These are phyloP conservation scores for Xylaria flabelliformis DNA, from an alignment of 495 filamentous ascomycete species.

Conservation along the genomic window DNA sequence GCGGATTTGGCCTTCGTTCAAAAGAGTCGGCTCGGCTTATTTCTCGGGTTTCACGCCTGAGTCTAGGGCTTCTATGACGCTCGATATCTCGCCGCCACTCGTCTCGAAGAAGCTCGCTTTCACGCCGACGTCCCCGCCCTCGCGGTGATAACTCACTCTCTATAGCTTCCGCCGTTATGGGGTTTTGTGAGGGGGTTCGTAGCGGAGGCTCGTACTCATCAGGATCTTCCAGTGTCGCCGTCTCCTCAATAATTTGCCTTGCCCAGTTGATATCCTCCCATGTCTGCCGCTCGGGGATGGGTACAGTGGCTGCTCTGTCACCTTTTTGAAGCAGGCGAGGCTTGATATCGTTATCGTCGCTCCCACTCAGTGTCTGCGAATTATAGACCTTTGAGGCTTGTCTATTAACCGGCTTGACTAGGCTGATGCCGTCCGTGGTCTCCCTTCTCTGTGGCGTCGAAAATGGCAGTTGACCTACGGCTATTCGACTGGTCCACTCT, in stretches of 20 bases:
- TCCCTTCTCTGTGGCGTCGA: background rate
- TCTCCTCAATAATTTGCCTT: constrained; percentile 2
- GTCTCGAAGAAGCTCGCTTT: too few species aligned
- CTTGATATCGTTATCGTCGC: background rate
- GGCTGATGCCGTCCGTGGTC: background rate
- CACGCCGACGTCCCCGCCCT: too few species aligned
- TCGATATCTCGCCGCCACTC: too few species aligned
- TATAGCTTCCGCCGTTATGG: too few species aligned
- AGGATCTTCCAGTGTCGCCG: background rate
- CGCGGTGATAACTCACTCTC: too few species aligned
- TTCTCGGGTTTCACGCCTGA: background rate
- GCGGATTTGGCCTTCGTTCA: background rate
- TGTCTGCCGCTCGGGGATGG: background rate
- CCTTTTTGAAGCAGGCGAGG: background rate
- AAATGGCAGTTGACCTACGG: background rate
- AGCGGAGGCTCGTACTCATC: background rate
- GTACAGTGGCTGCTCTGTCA: background rate
- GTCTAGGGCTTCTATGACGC: background rate
- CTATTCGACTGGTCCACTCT: background rate
- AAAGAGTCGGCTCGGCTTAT: background rate
- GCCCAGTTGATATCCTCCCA: background rate
- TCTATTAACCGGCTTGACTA: background rate
- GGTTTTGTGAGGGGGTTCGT: background rate
- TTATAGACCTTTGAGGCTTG: background rate
- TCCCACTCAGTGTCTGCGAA: background rate